phyloP scores from a whole-genome alignment of 768 basidiomycete genomes.

The Neoboletus magnificus region DNA sequence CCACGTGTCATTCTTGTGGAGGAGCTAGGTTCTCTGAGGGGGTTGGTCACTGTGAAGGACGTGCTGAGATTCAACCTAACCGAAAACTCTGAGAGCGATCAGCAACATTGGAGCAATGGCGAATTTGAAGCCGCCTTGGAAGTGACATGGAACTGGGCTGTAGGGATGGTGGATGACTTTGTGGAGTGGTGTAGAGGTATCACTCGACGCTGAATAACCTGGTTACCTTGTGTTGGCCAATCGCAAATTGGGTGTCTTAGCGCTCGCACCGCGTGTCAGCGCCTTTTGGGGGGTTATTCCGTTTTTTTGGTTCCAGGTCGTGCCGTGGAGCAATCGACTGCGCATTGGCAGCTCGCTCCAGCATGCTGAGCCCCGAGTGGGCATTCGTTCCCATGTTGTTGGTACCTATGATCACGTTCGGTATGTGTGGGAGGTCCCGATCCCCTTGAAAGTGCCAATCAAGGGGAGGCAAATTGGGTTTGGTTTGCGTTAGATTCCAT shows the following conservation, averaged over 20 bases:
- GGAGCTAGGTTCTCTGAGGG: constrained; percentile 75
- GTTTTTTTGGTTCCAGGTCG: background rate
- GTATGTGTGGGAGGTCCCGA: background rate
- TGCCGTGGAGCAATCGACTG: too few relatives aligned
- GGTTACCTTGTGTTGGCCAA: background rate
- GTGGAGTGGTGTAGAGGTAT: constrained; percentile 25
- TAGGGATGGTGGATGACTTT: constrained; percentile 33
- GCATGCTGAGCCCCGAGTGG: too few relatives aligned
- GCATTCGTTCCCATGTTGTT: too few relatives aligned
- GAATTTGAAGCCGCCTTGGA: constrained; percentile 64
- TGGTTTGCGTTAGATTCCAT: background rate
- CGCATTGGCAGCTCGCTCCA: too few relatives aligned
- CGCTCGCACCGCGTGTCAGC: too few relatives aligned
- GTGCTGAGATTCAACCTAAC: constrained; percentile 81
- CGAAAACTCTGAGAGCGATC: constrained; percentile 48
- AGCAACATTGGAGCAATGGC: constrained; percentile 55
- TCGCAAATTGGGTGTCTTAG: background rate
- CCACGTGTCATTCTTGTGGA: constrained; percentile 96
- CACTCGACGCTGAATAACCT: constrained; percentile 19
- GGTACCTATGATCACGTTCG: background rate
- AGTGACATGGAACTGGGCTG: constrained; percentile 57
- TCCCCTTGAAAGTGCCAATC: background rate
- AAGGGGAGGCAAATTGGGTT: background rate
- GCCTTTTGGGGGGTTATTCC: background rate
- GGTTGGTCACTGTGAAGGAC: constrained; percentile 94